Evolutionary conservation across 1,284 basidiomycete species (phyloP).

Genomic region (Caloboletus inedulis): DNA sequence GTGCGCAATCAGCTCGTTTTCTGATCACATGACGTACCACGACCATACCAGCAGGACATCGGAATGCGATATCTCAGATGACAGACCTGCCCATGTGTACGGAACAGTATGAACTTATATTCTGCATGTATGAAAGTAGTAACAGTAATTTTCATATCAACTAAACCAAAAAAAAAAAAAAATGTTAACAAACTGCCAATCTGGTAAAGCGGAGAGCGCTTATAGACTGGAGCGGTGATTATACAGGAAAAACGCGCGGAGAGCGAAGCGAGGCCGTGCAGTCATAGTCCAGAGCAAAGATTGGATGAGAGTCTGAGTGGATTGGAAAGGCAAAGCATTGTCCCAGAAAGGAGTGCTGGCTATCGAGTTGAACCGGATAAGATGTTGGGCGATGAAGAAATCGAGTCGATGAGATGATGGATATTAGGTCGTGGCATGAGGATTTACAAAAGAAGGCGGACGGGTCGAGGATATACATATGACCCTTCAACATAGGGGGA

Average conservation of each 20-base stretch:
- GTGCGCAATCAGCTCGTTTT: not conserved
- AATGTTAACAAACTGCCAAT: constrained; percentile 8
- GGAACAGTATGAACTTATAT: constrained; percentile 26
- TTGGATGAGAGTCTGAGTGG: constrained; percentile 17
- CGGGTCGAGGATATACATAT: constrained; percentile 6
- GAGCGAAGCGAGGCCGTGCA: constrained; percentile 19
- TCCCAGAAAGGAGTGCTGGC: constrained; percentile 29
- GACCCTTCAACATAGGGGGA: constrained; percentile 3
- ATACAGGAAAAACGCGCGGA: constrained; percentile 17
- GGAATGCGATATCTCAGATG: not conserved
- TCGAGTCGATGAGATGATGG: constrained; percentile 18
- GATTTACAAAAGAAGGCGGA: constrained; percentile 20
- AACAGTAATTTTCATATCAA: constrained; percentile 19
- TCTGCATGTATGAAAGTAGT: constrained; percentile 22
- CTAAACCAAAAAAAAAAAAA: constrained; percentile 27
- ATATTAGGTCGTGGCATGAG: constrained; percentile 21
- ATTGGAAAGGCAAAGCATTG: constrained; percentile 20
- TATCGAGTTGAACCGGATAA: constrained; percentile 21
- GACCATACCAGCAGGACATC: not conserved
- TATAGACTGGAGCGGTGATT: constrained; percentile 9
- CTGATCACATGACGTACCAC: constrained; percentile 27
- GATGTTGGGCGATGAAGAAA: constrained; percentile 13
- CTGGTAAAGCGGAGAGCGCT: constrained; percentile 11
- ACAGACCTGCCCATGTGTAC: not conserved
- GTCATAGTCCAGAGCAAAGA: constrained; percentile 31